Conservation (phyloP, 345 rosid species). For the Lumnitzera racemosa region DNA sequence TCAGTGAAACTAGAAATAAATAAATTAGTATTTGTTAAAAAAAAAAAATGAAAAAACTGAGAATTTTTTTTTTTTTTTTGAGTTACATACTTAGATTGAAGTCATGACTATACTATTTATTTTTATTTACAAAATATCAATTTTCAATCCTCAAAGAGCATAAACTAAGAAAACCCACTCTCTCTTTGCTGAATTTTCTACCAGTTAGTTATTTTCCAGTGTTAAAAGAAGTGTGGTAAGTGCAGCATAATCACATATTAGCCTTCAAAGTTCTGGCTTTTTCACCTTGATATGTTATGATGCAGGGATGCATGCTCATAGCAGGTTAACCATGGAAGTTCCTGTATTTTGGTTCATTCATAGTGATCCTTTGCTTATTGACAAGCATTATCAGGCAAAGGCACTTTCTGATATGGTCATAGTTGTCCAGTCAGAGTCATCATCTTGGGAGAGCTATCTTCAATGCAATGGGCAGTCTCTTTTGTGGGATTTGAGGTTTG, state of each 20-base stretch:
- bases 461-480: conserved; percentile 94
- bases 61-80: too few species aligned
- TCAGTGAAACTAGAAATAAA: too few species aligned
- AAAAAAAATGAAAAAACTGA: too few species aligned
- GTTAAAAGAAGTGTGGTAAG: background rate
- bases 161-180: too few species aligned
- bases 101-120: too few species aligned
- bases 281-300: conserved; percentile 5
- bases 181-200: too few species aligned
- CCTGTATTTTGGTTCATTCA: conserved; percentile 95
- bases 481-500: conserved; percentile 85
- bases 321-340: conserved; percentile 91
- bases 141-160: too few species aligned
- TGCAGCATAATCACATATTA: background rate
- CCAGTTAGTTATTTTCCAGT: too few species aligned
- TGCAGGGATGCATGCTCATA: conserved; percentile 87
- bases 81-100: too few species aligned
- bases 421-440: conserved; percentile 84
- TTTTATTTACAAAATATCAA: too few species aligned
- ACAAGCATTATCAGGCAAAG: conserved; percentile 92
- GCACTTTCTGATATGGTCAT: conserved; percentile 93
- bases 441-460: conserved; percentile 96
- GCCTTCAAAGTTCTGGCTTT: background rate
- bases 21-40: too few species aligned
- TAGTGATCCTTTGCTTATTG: conserved; percentile 77